Percentiles rank a stretch among this genome's conserved stretches.
Conservation (phyloP, 805 yeast species). For the Lipomyces starkeyi region DNA sequence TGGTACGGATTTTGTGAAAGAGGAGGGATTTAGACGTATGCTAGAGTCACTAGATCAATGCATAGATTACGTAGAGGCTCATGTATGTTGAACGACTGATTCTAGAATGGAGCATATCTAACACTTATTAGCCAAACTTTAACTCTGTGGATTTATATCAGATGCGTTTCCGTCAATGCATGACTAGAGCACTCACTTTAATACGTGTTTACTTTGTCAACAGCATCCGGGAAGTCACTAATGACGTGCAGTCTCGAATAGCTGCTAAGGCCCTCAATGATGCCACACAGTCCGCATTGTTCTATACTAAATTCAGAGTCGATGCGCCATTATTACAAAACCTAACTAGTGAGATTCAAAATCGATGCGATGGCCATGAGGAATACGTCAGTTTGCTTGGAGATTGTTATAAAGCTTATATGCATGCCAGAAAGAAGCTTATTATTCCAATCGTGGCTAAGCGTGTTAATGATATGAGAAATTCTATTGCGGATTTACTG, state of each 20-base stretch:
- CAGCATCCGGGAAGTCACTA: constrained; percentile 45
- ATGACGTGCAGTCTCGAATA: constrained; percentile 36
- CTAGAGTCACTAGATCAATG: constrained; percentile 69
- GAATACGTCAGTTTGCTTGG: constrained; percentile 71
- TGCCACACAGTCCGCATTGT: constrained; percentile 64
- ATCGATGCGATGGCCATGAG: constrained; percentile 49
- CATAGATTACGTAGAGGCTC: constrained; percentile 60
- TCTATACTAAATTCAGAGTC: constrained; percentile 66
- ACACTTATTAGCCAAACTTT: constrained; percentile 53
- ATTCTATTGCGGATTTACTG: constrained; percentile 52
- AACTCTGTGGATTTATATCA: constrained; percentile 72
- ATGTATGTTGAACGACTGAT: constrained; percentile 39
- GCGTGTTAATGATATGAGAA: constrained; percentile 47
- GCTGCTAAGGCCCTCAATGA: constrained; percentile 45
- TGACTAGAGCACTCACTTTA: constrained; percentile 78
- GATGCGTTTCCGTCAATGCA: constrained; percentile 78
- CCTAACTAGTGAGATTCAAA: constrained; percentile 49
- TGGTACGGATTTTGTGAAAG: constrained; percentile 69
- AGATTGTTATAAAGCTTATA: constrained; percentile 71
- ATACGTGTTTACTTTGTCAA: constrained; percentile 66
- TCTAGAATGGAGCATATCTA: background rate
- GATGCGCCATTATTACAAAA: constrained; percentile 51
- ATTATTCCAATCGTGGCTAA: constrained; percentile 52
- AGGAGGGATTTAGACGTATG: constrained; percentile 59
- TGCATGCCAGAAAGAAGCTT: constrained; percentile 59